Conservation (phyloP, 208 protist genomes). For the Angomonas deanei region DNA sequence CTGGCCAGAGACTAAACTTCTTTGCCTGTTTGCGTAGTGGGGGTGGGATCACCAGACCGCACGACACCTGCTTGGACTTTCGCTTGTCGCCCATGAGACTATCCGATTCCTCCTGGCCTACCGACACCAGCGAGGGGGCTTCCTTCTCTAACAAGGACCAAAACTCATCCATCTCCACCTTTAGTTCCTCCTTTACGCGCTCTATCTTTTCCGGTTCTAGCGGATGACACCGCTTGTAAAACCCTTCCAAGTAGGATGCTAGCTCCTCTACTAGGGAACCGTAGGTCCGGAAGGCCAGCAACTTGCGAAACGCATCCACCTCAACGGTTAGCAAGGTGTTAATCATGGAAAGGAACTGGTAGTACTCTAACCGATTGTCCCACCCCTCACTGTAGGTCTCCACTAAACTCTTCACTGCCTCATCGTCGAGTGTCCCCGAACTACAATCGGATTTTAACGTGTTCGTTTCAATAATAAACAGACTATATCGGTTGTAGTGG, state of each 20-base stretch:
- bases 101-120: neutral
- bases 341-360: conserved; percentile 52
- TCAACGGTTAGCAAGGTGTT: conserved; percentile 38
- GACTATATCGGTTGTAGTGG: conserved; percentile 64
- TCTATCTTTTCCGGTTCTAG: conserved; percentile 38
- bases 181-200: conserved; percentile 41
- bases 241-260: conserved; percentile 48
- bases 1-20: conserved; percentile 71
- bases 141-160: conserved; percentile 60
- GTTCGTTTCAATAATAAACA: conserved; percentile 61
- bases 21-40: conserved; percentile 59
- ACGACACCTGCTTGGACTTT: conserved; percentile 19
- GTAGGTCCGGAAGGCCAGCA: conserved; percentile 66
- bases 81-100: conserved; percentile 4
- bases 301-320: conserved; percentile 58
- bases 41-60: conserved; percentile 51
- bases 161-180: conserved; percentile 54
- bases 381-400: conserved; percentile 10
- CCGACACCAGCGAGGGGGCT: conserved; percentile 7
- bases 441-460: conserved; percentile 18
- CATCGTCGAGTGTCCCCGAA: neutral
- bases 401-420: neutral
- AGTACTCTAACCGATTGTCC: conserved; percentile 59
- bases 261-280: conserved; percentile 44
- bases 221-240: conserved; percentile 51